phyloP scores from a whole-genome alignment of 441 rosid species.

The Adansonia rubrostipa region DNA sequence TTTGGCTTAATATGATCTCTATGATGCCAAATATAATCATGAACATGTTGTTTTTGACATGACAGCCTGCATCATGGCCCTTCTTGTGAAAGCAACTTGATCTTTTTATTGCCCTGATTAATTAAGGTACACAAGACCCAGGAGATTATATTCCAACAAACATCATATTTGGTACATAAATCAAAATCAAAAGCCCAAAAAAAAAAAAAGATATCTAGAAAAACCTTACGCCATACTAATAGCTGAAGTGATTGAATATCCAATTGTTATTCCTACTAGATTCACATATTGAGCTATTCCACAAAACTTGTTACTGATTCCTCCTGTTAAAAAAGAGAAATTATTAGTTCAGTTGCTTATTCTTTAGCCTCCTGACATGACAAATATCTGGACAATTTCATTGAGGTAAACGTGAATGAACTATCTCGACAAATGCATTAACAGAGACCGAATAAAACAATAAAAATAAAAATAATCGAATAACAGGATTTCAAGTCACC shows the following conservation, averaged over 20 bases:
- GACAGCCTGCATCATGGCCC: conserved; percentile 41
- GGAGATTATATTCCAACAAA: background rate
- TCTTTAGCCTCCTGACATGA: too few relatives aligned
- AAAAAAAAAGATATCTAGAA: background rate
- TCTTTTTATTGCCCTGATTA: conserved; percentile 44
- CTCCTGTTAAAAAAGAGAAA: conserved; percentile 24
- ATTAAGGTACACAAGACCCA: background rate
- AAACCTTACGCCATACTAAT: conserved; percentile 49
- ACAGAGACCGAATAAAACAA: too few relatives aligned
- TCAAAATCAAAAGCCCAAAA: background rate
- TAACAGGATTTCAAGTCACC: conserved; percentile 23
- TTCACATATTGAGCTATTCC: conserved; percentile 44
- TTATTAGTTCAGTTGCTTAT: too few relatives aligned
- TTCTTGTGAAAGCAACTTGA: conserved; percentile 46
- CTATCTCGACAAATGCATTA: too few relatives aligned
- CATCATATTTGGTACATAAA: background rate
- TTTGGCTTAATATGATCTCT: conserved; percentile 43
- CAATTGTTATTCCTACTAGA: conserved; percentile 43
- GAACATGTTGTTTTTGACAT: conserved; percentile 32
- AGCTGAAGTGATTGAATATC: conserved; percentile 52
- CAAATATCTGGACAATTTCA: too few relatives aligned
- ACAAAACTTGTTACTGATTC: conserved; percentile 34
- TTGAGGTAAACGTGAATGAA: too few relatives aligned
- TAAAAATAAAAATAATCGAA: too few relatives aligned
- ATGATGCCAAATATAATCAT: conserved; percentile 45